phyloP scores from a whole-genome alignment of 225 moss, liverwort and hornwort species.

The Asterella californica region DNA sequence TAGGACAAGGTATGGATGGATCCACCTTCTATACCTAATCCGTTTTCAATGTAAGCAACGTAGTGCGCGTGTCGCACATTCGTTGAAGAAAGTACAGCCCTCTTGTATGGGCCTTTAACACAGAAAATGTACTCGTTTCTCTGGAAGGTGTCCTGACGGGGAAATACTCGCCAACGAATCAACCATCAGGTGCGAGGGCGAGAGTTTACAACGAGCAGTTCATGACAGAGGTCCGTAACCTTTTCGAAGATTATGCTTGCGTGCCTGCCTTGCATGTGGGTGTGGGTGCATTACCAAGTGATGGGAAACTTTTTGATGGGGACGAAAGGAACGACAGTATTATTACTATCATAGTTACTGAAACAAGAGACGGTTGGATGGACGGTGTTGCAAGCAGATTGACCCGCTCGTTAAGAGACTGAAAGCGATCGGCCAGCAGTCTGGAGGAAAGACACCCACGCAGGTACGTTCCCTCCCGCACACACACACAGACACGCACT shows the following conservation, averaged over 20 bases:
- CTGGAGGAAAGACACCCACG: conserved; percentile 62
- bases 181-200: conserved; percentile 60
- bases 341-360: neutral
- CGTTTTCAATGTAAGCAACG: too few species aligned
- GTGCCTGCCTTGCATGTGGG: neutral
- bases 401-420: conserved; percentile 62
- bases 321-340: neutral
- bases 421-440: conserved; percentile 63
- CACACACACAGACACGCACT: too few species aligned
- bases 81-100: too few species aligned
- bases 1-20: conserved; percentile 58
- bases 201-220: conserved; percentile 59
- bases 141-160: conserved; percentile 65
- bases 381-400: conserved; percentile 33
- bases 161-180: conserved; percentile 63
- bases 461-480: conserved; percentile 59
- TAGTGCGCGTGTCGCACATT: too few species aligned
- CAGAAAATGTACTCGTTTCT: neutral
- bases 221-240: conserved; percentile 32
- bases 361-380: neutral
- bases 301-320: neutral
- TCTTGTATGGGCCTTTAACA: too few species aligned
- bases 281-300: neutral
- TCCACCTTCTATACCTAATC: too few species aligned
- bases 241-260: neutral